A percentile compares a stretch with the other conserved stretches of the same genome.
These are phyloP conservation scores for Micractinium conductrix DNA, from an alignment of 139 green algal species.

Conservation along the genomic window DNA sequence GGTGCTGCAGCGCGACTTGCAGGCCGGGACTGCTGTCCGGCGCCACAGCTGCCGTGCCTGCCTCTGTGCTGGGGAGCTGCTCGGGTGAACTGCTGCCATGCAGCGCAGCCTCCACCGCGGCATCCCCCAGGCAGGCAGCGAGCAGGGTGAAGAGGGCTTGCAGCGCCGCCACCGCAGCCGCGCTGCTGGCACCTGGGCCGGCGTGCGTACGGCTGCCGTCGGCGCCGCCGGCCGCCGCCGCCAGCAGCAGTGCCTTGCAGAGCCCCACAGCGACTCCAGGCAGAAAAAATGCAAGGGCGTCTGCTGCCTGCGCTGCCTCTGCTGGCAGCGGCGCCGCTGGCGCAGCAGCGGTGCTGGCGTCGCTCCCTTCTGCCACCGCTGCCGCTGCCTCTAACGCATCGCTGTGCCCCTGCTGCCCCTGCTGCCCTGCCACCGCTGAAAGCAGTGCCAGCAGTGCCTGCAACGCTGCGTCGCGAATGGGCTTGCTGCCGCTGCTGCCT, in stretches of 20 bases:
- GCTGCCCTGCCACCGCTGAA: background rate
- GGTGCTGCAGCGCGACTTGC: conserved; percentile 15
- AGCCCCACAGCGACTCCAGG: conserved; percentile 70
- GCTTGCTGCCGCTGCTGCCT: conserved; percentile 58
- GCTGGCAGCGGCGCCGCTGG: background rate
- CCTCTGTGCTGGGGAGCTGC: background rate
- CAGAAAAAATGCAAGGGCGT: conserved; percentile 71
- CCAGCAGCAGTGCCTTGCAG: conserved; percentile 53
- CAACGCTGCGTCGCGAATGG: conserved; percentile 57
- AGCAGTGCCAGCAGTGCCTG: conserved; percentile 49
- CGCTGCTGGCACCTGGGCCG: conserved; percentile 19
- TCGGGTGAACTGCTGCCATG: background rate
- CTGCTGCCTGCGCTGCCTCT: conserved; percentile 32
- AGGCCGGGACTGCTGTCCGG: background rate
- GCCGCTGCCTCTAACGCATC: background rate
- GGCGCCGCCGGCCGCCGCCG: background rate
- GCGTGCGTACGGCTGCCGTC: background rate
- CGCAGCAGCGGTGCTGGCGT: background rate
- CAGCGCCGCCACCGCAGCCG: conserved; percentile 47
- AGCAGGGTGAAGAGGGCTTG: conserved; percentile 44
- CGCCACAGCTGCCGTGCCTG: background rate
- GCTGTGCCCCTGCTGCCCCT: too few relatives aligned
- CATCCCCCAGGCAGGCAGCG: conserved; percentile 36
- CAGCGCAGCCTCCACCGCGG: conserved; percentile 18
- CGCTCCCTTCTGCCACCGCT: background rate